Evolutionary conservation across 805 yeast species (phyloP).

Genomic region (Sungouiella blattae): DNA sequence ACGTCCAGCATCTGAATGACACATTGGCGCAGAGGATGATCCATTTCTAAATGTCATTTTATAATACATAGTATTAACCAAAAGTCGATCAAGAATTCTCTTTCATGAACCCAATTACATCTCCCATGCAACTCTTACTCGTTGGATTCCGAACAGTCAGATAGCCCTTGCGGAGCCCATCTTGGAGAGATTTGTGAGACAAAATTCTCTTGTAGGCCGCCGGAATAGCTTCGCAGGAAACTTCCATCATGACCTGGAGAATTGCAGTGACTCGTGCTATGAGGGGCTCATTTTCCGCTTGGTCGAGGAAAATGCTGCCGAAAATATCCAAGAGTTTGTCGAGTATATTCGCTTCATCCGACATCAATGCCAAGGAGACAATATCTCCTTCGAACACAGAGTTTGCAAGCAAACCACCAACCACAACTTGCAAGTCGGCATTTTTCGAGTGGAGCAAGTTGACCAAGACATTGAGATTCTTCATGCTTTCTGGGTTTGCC

Average conservation of each 20-base stretch:
- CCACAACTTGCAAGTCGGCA: constrained; percentile 19
- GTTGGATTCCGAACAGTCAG: too few relatives aligned
- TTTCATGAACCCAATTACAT: not conserved
- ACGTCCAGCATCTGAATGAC: constrained; percentile 25
- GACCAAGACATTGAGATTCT: constrained; percentile 27
- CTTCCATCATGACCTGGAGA: too few relatives aligned
- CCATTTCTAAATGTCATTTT: constrained; percentile 35
- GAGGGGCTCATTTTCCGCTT: too few relatives aligned
- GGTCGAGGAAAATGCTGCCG: constrained; percentile 20
- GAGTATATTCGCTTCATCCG: constrained; percentile 10
- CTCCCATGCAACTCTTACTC: too few relatives aligned
- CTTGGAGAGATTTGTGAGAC: too few relatives aligned
- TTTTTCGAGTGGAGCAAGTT: constrained; percentile 33
- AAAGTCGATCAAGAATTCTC: not conserved
- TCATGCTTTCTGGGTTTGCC: constrained; percentile 32
- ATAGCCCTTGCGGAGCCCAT: too few relatives aligned
- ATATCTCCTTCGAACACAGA: constrained; percentile 38
- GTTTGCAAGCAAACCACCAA: constrained; percentile 39
- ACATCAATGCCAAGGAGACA: constrained; percentile 25
- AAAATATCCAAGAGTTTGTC: constrained; percentile 18
- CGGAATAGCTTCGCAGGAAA: too few relatives aligned
- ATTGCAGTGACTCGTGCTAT: too few relatives aligned
- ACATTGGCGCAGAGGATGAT: constrained; percentile 39
- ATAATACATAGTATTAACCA: not conserved
- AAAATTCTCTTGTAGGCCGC: too few relatives aligned